Evolutionary conservation across 768 basidiomycete species (phyloP), one percentile per base, ranked within the genome.

Genomic region (Neoboletus subvelutipes): DNA sequence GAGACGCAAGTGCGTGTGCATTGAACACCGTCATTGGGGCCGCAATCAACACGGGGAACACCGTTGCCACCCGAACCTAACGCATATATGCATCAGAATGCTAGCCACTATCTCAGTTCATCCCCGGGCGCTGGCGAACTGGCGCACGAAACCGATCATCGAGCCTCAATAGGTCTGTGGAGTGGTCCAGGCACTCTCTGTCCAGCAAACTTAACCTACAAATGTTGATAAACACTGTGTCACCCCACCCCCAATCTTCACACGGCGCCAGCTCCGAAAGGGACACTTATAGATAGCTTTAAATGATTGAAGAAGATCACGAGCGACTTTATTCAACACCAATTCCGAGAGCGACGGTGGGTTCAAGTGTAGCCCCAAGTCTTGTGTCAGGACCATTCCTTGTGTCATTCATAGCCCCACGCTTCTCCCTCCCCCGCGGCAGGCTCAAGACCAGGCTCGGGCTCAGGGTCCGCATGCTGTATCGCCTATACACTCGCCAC

Each of bases 21-120:
- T 98, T 98, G 86, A 98, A 98, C 10, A 88, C 85, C 4, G 94
- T 86, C 84, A 98, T 96, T 0, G 95, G 97, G 9, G 82, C 83
- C 5, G 90, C 83, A 40, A 99, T 92, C 54, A 98, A 78, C 20
- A 98, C 91, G 0, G 97, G 97, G 91, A 98, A 98, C 39, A 98
- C 94, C 11, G 91, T 94, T 40, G 88, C 81, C 15, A 96, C 92
- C 39, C 94, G 92, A 63, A 98, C 91, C 90, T 94, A 69, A 45
- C 37, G 53, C 41, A 45, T 29, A 40, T 22, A 45, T 2, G 5
- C 22, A 52, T 63, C 54, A 50, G 52, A 34, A 22, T 24, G 20
- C 52, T 22, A 4, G 17, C 11, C 7, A 2, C 20, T 5, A n/a
- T n/a, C n/a, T n/a, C n/a, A n/a, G 11, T 11, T 6, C 1, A 26